These are phyloP conservation scores for Botrytis cinerea DNA, from an alignment of 2,329 filamentous ascomycete genomes.

Conservation along the genomic window DNA sequence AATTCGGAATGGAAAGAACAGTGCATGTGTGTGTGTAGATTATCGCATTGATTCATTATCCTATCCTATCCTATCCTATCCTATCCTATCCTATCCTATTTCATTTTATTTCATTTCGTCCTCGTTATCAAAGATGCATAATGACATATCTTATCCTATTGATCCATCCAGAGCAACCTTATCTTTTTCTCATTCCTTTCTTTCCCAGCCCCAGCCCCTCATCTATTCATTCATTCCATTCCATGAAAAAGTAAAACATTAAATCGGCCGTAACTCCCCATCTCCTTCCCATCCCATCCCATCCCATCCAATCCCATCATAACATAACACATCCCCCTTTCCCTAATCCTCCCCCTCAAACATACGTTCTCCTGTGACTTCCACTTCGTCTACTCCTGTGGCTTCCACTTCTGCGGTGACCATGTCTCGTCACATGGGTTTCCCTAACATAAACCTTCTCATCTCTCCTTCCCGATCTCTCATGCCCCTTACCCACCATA, in stretches of 20 bases:
- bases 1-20: too few relatives aligned
- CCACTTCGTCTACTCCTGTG: constrained; percentile 39
- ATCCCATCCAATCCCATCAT: neutral
- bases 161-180: neutral
- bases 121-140: neutral
- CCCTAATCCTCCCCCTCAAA: constrained; percentile 27
- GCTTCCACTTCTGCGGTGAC: constrained; percentile 38
- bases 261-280: neutral
- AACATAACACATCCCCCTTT: neutral
- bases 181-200: neutral
- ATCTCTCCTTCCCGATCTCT: neutral
- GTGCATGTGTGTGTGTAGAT: neutral
- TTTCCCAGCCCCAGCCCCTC: neutral
- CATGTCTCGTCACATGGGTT: constrained; percentile 38
- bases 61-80: neutral
- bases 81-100: neutral
- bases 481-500: constrained; percentile 31
- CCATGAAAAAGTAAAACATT: neutral
- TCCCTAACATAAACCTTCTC: constrained; percentile 37
- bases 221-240: neutral
- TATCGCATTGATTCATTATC: neutral
- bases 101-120: neutral
- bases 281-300: neutral
- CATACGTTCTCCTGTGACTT: constrained; percentile 37
- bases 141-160: neutral